phyloP scores from a whole-genome alignment of 1,139 yeast species.

The Saccharomyces hybrid region DNA sequence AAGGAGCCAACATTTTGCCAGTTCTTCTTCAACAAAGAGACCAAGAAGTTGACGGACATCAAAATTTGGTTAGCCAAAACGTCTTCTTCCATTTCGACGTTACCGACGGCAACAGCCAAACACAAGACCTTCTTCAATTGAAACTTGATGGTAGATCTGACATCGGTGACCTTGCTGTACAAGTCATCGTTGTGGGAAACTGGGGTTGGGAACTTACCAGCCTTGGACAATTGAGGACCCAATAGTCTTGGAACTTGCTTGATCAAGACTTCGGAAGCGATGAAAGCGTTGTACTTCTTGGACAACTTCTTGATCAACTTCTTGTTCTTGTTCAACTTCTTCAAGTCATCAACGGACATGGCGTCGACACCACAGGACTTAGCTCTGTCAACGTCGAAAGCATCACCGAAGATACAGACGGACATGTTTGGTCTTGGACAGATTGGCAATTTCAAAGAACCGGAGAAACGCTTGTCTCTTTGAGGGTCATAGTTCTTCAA shows the following conservation, averaged over 20 bases:
- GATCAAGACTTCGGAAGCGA: conserved; percentile 98
- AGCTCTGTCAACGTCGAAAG: conserved; percentile 99
- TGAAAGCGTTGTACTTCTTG: conserved; percentile 99
- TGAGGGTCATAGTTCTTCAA: conserved; percentile 99
- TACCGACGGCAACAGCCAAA: conserved; percentile 95
- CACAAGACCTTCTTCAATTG: conserved; percentile 95
- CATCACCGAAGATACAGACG: conserved; percentile 95
- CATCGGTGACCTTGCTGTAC: conserved; percentile 92
- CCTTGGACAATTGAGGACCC: conserved; percentile 99
- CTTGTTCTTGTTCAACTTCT: conserved; percentile 99
- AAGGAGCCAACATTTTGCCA: conserved; percentile 99
- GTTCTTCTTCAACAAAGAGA: conserved; percentile 99
- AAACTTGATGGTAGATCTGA: conserved; percentile 99
- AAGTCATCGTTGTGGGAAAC: conserved; percentile 99
- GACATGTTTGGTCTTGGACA: conserved; percentile 99
- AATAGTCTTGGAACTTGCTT: conserved; percentile 99
- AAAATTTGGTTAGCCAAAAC: conserved; percentile 94
- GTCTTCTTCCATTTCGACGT: conserved; percentile 99
- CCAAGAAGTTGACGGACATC: conserved; percentile 99
- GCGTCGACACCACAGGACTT: conserved; percentile 99
- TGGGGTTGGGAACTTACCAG: conserved; percentile 99
- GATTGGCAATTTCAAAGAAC: conserved; percentile 95
- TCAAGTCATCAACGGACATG: conserved; percentile 99
- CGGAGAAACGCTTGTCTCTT: conserved; percentile 99
- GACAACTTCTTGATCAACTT: conserved; percentile 99